Evolutionary conservation across 2,329 filamentous ascomycete species (phyloP), one percentile per base, ranked within the genome.

Genomic region (Venturia oleaginea): DNA sequence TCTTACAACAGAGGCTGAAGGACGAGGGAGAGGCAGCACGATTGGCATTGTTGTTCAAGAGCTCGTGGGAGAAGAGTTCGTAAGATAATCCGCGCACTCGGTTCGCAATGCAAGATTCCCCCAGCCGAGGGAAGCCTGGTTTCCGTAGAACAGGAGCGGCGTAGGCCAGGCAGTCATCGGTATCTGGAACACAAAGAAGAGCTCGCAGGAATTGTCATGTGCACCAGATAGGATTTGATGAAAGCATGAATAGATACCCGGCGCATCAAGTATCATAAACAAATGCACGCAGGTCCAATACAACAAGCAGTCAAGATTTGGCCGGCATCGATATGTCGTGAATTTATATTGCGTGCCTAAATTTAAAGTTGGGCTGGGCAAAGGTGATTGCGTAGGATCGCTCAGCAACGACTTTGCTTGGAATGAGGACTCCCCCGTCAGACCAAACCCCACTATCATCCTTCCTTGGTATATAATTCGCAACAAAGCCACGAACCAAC

Each of bases 1-100:
- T 93, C 75, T 73, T 99, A 74, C 78, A 86, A 71, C 89, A 92
- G 78, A 84, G 91, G 73, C 77, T 96, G 70, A 86, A 88, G 75
- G 89, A 95, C 72, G 86, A 81, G 62, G 74, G 73, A 2, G 81
- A 84, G 71, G 90, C 88, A 0, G 84, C 38, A 37, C 40, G 40
- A 19, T 48, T 64, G 22, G 34, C 63, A 22, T 27, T 11, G 15
- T 22, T 64, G 32, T 64, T 64, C 51, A 64, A 42, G 40, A 64
- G 48, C 34, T 46, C 62, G 10, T 63, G 62, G 62, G 40, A 59
- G 22, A 63, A 63, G 37, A 51, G 48, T 55, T 63, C 46, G 40
- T 46, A 24, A 40, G 4, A 40, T 8, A 60, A 22, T 34, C n/a
- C 30, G 30, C 17, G 19, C 27, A 34, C 30, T 17, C 27, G n/a